Conservation (phyloP, 2,329 filamentous ascomycete species). For the Aureobasidium sp. region DNA sequence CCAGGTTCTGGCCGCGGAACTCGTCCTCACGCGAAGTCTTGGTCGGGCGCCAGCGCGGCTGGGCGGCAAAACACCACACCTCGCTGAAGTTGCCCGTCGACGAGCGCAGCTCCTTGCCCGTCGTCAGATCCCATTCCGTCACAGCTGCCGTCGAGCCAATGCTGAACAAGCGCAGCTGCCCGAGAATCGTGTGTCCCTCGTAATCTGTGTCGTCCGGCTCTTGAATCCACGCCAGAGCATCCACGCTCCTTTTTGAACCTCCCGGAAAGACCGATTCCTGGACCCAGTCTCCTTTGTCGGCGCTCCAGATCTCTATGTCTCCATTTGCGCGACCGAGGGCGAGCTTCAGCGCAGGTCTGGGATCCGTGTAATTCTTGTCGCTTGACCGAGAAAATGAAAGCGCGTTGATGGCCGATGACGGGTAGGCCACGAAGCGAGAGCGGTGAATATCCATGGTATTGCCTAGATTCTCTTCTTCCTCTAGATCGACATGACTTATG, state of each 20-base stretch:
- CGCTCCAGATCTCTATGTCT: conserved; percentile 97
- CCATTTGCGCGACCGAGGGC: conserved; percentile 90
- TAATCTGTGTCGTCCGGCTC: conserved; percentile 67
- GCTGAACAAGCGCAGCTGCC: conserved; percentile 82
- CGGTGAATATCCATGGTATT: conserved; percentile 84
- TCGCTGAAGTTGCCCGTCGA: conserved; percentile 90
- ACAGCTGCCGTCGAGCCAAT: conserved; percentile 89
- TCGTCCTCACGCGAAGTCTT: conserved; percentile 21
- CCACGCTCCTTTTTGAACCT: conserved; percentile 77
- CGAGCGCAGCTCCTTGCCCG: conserved; percentile 68
- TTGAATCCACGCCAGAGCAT: conserved; percentile 86
- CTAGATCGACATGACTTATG: background rate
- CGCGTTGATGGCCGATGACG: conserved; percentile 85
- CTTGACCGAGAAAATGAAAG: conserved; percentile 82
- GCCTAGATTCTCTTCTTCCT: background rate
- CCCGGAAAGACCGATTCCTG: conserved; percentile 83
- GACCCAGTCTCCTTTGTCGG: conserved; percentile 71
- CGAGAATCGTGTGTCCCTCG: conserved; percentile 56
- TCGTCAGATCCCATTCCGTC: conserved; percentile 89
- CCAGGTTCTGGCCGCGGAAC: conserved; percentile 52
- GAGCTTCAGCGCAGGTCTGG: conserved; percentile 59
- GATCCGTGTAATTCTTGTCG: conserved; percentile 36
- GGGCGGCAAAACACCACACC: conserved; percentile 91
- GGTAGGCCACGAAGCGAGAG: conserved; percentile 90
- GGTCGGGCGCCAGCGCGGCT: conserved; percentile 53